These are phyloP conservation scores for Magnolia kwangsiensis DNA, from an alignment of 164 flowering plant species.

Conservation along the genomic window DNA sequence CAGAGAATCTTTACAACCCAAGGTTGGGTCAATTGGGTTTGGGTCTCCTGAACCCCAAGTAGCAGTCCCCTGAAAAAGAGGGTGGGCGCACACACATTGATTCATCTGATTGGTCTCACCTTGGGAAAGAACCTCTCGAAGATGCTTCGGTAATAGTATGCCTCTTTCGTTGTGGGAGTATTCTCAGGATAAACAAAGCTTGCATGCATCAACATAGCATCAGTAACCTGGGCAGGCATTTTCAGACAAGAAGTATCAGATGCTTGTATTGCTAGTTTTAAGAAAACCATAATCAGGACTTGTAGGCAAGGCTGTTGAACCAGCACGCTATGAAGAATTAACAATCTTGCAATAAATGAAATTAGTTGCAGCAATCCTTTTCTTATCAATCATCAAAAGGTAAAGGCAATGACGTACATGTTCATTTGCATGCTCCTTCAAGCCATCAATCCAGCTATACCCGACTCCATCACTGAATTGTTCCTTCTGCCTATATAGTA, in stretches of 20 bases:
- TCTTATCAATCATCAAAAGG: neutral
- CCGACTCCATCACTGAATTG: slow-evolving; percentile 99
- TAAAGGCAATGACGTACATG: slow-evolving; percentile 39
- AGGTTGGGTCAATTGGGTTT: neutral
- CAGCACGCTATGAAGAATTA: too few species aligned
- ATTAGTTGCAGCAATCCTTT: too few species aligned
- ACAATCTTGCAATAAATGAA: too few species aligned
- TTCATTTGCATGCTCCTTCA: slow-evolving; percentile 85
- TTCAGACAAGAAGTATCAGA: neutral
- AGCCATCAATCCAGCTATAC: slow-evolving; percentile 98
- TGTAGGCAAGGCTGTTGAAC: too few species aligned
- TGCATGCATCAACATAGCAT: slow-evolving; percentile 79
- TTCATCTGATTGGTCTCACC: slow-evolving; percentile 33
- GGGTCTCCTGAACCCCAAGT: neutral
- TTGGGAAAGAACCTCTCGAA: slow-evolving; percentile 94
- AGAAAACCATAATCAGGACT: too few species aligned
- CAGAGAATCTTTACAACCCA: neutral
- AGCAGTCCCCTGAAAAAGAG: neutral
- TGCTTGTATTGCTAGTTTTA: neutral
- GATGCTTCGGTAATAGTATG: slow-evolving; percentile 76
- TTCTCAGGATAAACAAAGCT: slow-evolving; percentile 86
- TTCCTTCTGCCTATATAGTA: slow-evolving; percentile 95
- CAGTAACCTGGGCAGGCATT: slow-evolving; percentile 56
- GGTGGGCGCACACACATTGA: neutral
- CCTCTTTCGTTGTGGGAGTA: slow-evolving; percentile 98